A percentile compares a stretch with the other conserved stretches of the same genome.
Conservation (phyloP, 805 yeast genomes). For the Aciculoconidium aculeatum region DNA sequence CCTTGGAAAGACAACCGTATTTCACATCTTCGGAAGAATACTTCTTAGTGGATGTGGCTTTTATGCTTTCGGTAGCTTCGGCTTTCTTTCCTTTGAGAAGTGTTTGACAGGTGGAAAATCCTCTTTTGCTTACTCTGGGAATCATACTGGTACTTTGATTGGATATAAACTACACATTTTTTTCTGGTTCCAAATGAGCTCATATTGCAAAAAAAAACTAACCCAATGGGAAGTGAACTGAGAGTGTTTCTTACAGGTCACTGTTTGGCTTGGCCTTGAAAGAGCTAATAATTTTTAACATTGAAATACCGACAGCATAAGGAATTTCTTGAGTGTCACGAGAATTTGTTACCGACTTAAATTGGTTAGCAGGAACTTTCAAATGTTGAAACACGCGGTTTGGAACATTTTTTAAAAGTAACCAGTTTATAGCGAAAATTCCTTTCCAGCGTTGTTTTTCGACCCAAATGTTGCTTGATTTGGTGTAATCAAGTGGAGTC, state of each 20-base stretch:
- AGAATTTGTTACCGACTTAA: constrained; percentile 50
- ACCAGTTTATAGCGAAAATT: constrained; percentile 50
- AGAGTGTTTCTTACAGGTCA: too few relatives aligned
- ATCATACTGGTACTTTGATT: neutral
- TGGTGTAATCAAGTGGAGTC: constrained; percentile 27
- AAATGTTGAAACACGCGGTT: constrained; percentile 43
- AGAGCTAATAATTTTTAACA: constrained; percentile 40
- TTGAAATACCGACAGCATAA: constrained; percentile 38
- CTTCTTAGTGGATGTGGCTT: too few relatives aligned
- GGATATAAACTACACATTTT: neutral
- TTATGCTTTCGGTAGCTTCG: too few relatives aligned
- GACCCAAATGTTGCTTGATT: constrained; percentile 40
- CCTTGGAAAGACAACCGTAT: constrained; percentile 37
- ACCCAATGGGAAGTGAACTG: too few relatives aligned
- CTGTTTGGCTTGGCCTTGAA: constrained; percentile 9
- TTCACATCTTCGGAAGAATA: constrained; percentile 21
- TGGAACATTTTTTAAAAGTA: constrained; percentile 44
- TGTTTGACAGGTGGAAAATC: constrained; percentile 1
- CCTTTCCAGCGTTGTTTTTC: constrained; percentile 47
- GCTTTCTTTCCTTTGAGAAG: constrained; percentile 3
- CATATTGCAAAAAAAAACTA: too few relatives aligned
- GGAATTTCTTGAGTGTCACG: constrained; percentile 61
- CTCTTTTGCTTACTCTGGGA: constrained; percentile 1
- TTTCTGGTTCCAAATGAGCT: constrained; percentile 1
- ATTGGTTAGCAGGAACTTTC: constrained; percentile 39